Evolutionary conservation across 2,329 filamentous ascomycete genomes (phyloP), one percentile per base, ranked within the genome.

Genomic region (Seiridium cupressi): DNA sequence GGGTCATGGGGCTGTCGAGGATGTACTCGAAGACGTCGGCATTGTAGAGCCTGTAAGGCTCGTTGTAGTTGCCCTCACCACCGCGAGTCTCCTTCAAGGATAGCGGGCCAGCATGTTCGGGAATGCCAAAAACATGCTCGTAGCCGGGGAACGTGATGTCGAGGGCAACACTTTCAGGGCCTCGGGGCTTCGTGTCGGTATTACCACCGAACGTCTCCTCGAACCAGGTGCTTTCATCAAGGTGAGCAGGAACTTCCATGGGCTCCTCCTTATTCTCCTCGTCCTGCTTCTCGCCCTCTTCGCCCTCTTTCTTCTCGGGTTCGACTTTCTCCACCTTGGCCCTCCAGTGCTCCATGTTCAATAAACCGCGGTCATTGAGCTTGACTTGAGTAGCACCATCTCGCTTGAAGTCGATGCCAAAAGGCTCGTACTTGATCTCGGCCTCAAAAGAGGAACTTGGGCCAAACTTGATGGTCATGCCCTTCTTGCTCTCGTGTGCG

Each of bases 1-100:
- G 83, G 0, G 95, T 98, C 95, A 99, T 99, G 0, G 95, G 93
- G 75, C 93, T 98, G 75, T 98, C 91, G 68, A 97, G 84, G 68
- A 97, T 89, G 74, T 99, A 99, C 77, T 99, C 95, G 68, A 99
- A 99, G 9, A 99, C 95, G 73, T 99, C 95, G 38, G 92, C 85
- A 74, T 99, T 99, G 80, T 97, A 97, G 74, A 99, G 77, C 44
- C 95, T 87, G 78, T 99, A 99, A 0, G 95, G 95, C 63, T 99
- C 92, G 8, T 84, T 81, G 75, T 95, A 92, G 68, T 92, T 91
- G 62, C 91, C 92, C 26, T 92, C 86, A 32, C 93, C 93, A 57
- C 94, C 95, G 58, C 92, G 89, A 10, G 95, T 99, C 73, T 96
- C 88, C 76, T 91, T 95, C 66, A 99, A 78, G 0, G 94, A 96